A percentile compares a stretch with the other conserved stretches of the same genome.
Conservation (phyloP, 2,329 filamentous ascomycete genomes). For the Sporothrix euskadiensis region DNA sequence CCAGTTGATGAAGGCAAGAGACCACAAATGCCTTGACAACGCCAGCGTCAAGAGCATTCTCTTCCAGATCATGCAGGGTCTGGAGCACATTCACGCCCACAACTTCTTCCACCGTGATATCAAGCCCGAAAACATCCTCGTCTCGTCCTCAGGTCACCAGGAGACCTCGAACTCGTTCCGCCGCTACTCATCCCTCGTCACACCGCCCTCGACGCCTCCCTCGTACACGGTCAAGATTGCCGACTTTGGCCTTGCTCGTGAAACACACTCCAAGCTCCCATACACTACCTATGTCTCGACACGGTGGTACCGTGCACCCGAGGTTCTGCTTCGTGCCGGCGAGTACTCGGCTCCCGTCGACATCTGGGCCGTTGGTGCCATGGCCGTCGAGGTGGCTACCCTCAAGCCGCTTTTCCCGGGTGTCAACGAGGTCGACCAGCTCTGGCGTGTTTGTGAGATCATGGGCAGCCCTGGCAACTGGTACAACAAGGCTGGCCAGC, state of each 20-base stretch:
- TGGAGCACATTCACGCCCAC: slow-evolving; percentile 96
- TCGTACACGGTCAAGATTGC: slow-evolving; percentile 97
- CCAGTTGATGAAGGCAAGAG: slow-evolving; percentile 96
- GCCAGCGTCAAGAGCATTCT: slow-evolving; percentile 95
- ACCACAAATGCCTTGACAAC: slow-evolving; percentile 90
- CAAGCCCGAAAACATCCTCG: slow-evolving; percentile 97
- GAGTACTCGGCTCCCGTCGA: slow-evolving; percentile 98
- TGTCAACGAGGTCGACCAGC: slow-evolving; percentile 97
- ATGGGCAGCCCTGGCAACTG: slow-evolving; percentile 99
- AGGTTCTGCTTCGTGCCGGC: slow-evolving; percentile 88
- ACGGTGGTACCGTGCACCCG: slow-evolving; percentile 94
- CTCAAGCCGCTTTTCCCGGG: slow-evolving; percentile 96
- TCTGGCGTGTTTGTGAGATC: slow-evolving; percentile 98
- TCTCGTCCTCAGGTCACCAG: slow-evolving; percentile 82
- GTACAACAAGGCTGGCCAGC: slow-evolving; percentile 87
- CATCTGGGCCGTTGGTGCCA: slow-evolving; percentile 97
- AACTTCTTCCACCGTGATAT: slow-evolving; percentile 99
- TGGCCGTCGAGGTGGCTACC: slow-evolving; percentile 97
- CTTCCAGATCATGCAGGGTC: slow-evolving; percentile 91
- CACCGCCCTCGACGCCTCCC: slow-evolving; percentile 90
- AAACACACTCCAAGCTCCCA: slow-evolving; percentile 92
- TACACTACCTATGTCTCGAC: slow-evolving; percentile 99
- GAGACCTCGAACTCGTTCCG: slow-evolving; percentile 84
- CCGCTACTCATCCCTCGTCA: slow-evolving; percentile 89
- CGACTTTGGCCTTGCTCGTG: slow-evolving; percentile 94